A percentile compares a stretch with the other conserved stretches of the same genome.
Conservation (phyloP, 2,329 filamentous ascomycete genomes). For the Sporothrix variecibatus region DNA sequence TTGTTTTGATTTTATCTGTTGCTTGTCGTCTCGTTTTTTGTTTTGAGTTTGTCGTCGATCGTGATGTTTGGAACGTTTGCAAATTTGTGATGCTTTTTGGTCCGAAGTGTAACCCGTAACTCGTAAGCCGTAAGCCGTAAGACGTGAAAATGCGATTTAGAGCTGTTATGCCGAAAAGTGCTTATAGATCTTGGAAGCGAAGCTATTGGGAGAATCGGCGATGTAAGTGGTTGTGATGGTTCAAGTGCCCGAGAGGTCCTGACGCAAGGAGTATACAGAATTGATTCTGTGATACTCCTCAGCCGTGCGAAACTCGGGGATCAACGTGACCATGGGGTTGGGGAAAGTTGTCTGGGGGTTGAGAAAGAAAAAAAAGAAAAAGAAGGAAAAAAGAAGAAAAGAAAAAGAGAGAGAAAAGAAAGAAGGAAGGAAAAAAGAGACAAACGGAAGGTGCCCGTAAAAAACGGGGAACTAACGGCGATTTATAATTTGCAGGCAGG, state of each 20-base stretch:
- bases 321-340: slow-evolving; percentile 41
- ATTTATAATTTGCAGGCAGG: slow-evolving; percentile 19
- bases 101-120: not conserved
- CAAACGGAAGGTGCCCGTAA: not conserved
- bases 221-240: slow-evolving; percentile 17
- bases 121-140: slow-evolving; percentile 5
- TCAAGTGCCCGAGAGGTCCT: slow-evolving; percentile 43
- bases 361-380: not conserved
- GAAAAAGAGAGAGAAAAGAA: not conserved
- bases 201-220: slow-evolving; percentile 7
- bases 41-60: not conserved
- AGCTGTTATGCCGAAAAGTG: not conserved
- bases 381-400: not conserved
- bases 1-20: not conserved
- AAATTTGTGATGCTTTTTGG: not conserved
- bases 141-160: not conserved
- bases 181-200: not conserved
- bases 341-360: not conserved
- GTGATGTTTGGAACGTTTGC: not conserved
- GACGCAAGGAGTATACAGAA: slow-evolving; percentile 67
- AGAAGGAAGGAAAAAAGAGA: not conserved
- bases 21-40: not conserved
- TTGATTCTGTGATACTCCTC: slow-evolving; percentile 61
- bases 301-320: slow-evolving; percentile 53
- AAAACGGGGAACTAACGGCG: slow-evolving; percentile 12